These are phyloP conservation scores for Ceraceosorus bombacis DNA, from an alignment of 1,284 basidiomycete genomes.

Conservation along the genomic window DNA sequence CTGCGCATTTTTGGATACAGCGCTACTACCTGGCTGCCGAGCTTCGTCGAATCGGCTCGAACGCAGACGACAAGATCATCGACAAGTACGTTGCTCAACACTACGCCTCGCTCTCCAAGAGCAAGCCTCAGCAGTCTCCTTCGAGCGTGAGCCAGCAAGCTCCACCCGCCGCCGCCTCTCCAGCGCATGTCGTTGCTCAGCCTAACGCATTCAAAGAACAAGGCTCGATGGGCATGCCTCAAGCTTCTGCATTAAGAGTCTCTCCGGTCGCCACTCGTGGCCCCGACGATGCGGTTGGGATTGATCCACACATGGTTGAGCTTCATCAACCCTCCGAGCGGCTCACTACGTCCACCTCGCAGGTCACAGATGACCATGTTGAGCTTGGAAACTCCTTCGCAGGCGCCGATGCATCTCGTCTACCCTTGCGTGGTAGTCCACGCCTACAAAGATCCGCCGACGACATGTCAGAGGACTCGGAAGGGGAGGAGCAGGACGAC, in stretches of 20 bases:
- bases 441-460: slow-evolving; percentile 5
- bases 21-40: slow-evolving; percentile 42
- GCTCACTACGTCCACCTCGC: background rate
- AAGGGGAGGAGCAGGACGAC: slow-evolving; percentile 17
- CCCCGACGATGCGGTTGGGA: slow-evolving; percentile 19
- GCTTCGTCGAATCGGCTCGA: slow-evolving; percentile 35
- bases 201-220: background rate
- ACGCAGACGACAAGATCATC: slow-evolving; percentile 33
- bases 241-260: background rate
- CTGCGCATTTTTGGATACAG: slow-evolving; percentile 3
- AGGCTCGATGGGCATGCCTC: background rate
- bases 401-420: background rate
- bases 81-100: slow-evolving; percentile 42
- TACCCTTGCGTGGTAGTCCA: background rate
- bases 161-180: background rate
- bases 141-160: background rate
- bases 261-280: background rate
- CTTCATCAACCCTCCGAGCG: slow-evolving; percentile 1
- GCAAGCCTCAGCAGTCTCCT: background rate
- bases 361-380: slow-evolving; percentile 7
- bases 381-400: slow-evolving; percentile 9
- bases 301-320: slow-evolving; percentile 27
- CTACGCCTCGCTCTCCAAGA: slow-evolving; percentile 17
- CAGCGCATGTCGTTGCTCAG: background rate
- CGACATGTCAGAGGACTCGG: slow-evolving; percentile 7